Evolutionary conservation across 73 alveolate genomes (phyloP), one percentile per base, ranked within the genome.

Genomic region (Paramecium pentaurelia): DNA sequence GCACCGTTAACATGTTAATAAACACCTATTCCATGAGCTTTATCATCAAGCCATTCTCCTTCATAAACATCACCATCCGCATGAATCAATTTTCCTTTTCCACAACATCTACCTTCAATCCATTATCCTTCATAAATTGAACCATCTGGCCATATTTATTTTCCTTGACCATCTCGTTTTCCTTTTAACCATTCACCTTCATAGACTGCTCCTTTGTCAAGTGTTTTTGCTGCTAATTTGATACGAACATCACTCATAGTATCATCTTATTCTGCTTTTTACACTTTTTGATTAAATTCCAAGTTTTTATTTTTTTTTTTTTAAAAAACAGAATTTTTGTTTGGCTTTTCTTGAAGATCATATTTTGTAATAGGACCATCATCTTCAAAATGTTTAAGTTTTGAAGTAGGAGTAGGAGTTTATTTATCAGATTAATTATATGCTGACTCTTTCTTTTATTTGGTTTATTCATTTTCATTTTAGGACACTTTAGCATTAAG

Each of bases 111-210:
- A 58, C 92, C 95, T 51, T 93, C 89, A 51, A 93, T 88, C 98
- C 98, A 95, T 49, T 95, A 45, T 34, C 98, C 98, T 49, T 95
- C 98, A 90, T 95, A 95, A 71, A 80, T 83, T 10, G 98, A 94
- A 12, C 98, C 98, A 60, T 95, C 98, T 27, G 95, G 95, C 98
- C 98, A 95, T 27, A 91, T 80, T 92, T 93, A 93, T 8, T 83
- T 45, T 10, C 98, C 98, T 64, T 68, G 85, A 0, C 98, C 98
- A 38, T 95, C 97, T 1, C 96, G 34, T 60, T 95, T 91, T 22
- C 97, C 97, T 27, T 90, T 89, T 59, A 95, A 38, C 71, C 95
- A 64, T 71, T 95, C 98, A 0, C 98, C 98, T 27, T 95, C 96
- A 84, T 95, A 95, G 11, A 88, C 75, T 10, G 94, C 73, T 18